Percentiles rank a stretch among this genome's conserved stretches.
Evolutionary conservation across 164 flowering plant species (phyloP).

Genomic region (Annona cherimola): DNA sequence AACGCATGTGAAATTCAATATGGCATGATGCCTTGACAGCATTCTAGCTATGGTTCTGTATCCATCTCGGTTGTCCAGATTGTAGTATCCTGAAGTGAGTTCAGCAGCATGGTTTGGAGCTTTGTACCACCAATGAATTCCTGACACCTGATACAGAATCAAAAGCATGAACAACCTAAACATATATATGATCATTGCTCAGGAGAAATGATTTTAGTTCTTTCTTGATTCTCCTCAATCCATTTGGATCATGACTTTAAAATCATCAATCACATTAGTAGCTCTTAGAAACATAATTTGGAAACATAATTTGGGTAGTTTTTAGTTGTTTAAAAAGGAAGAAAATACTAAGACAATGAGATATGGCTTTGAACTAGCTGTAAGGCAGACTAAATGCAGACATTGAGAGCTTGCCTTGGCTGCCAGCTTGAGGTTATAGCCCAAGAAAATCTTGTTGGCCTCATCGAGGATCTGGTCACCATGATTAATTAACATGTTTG

Average conservation of each 20-base stretch:
- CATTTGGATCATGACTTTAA: not conserved
- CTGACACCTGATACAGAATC: conserved; percentile 49
- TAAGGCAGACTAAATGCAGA: not conserved
- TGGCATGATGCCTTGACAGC: conserved; percentile 61
- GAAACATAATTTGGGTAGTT: too few species aligned
- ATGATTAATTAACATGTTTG: conserved; percentile 57
- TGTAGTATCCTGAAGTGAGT: conserved; percentile 77
- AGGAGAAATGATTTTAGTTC: not conserved
- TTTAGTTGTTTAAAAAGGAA: too few species aligned
- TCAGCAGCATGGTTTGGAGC: conserved; percentile 68
- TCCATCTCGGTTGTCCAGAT: conserved; percentile 66
- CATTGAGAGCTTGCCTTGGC: conserved; percentile 45
- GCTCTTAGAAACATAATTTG: too few species aligned
- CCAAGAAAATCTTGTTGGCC: conserved; percentile 65
- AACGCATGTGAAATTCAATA: conserved; percentile 75
- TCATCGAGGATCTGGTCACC: conserved; percentile 85
- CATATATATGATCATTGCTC: not conserved
- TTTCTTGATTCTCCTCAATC: not conserved
- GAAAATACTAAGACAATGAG: too few species aligned
- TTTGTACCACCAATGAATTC: conserved; percentile 90
- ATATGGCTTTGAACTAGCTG: not conserved
- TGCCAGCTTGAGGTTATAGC: conserved; percentile 65
- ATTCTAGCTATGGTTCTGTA: conserved; percentile 80
- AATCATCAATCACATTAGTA: too few species aligned
- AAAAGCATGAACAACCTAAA: not conserved